Evolutionary conservation across 2,329 filamentous ascomycete species (phyloP).

Genomic region (Phialophora macrospora): DNA sequence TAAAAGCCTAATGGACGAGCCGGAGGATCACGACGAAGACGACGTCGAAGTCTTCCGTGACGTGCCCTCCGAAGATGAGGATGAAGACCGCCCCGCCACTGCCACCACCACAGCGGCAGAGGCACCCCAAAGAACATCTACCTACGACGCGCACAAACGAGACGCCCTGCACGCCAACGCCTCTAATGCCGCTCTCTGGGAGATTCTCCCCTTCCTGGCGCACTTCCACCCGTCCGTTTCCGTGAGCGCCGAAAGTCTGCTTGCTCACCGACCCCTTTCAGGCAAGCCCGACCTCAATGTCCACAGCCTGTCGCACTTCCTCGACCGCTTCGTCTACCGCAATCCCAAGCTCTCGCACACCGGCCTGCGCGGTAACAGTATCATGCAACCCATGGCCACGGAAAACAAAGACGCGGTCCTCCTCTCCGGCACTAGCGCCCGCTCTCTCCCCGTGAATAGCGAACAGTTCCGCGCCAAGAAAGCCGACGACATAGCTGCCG

Average conservation of each 20-base stretch:
- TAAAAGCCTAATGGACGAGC: conserved; percentile 75
- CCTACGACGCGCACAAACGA: conserved; percentile 87
- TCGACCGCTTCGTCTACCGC: conserved; percentile 98
- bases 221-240: conserved; percentile 95
- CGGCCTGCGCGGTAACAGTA: conserved; percentile 75
- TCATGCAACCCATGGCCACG: conserved; percentile 90
- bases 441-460: conserved; percentile 72
- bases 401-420: conserved; percentile 65
- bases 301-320: conserved; percentile 90
- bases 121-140: conserved; percentile 42
- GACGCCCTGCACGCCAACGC: conserved; percentile 92
- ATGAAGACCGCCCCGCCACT: neutral
- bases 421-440: conserved; percentile 63
- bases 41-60: conserved; percentile 75
- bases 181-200: conserved; percentile 92
- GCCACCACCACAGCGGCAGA: neutral
- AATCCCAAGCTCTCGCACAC: conserved; percentile 74
- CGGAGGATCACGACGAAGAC: conserved; percentile 76
- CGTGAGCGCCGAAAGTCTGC: conserved; percentile 75
- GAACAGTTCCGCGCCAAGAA: conserved; percentile 92
- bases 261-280: conserved; percentile 71
- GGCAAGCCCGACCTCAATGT: conserved; percentile 88
- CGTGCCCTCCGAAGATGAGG: conserved; percentile 56
- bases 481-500: conserved; percentile 80
- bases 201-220: conserved; percentile 73